Conservation (phyloP, 768 basidiomycete species). For the Pleurotus sapidus region DNA sequence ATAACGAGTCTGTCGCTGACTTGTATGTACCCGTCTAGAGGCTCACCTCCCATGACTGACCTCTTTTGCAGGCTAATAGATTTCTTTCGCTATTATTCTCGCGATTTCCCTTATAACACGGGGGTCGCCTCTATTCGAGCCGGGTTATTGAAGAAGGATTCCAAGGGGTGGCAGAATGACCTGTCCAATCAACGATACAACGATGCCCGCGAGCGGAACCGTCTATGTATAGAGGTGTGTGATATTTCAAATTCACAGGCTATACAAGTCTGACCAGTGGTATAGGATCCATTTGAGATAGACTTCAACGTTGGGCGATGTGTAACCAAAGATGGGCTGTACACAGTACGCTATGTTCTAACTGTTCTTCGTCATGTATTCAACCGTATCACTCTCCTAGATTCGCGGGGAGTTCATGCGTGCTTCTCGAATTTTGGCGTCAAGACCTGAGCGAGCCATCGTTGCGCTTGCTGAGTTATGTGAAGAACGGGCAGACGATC, state of each 20-base stretch:
- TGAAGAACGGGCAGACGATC: conserved; percentile 79
- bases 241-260: neutral
- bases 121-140: conserved; percentile 90
- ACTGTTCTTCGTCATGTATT: conserved; percentile 2
- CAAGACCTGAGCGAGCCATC: conserved; percentile 78
- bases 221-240: conserved; percentile 91
- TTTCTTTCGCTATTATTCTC: conserved; percentile 95
- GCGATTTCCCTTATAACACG: conserved; percentile 89
- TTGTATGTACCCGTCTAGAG: conserved; percentile 51
- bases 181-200: conserved; percentile 55
- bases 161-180: conserved; percentile 94
- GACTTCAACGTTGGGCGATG: conserved; percentile 96
- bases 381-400: conserved; percentile 35
- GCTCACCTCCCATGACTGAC: conserved; percentile 10
- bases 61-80: conserved; percentile 73
- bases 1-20: conserved; percentile 90
- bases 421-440: conserved; percentile 79
- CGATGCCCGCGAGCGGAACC: conserved; percentile 83
- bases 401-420: conserved; percentile 99
- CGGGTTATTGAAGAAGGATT: conserved; percentile 85
- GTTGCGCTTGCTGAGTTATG: conserved; percentile 86
- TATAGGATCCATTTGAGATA: conserved; percentile 93
- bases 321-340: conserved; percentile 94
- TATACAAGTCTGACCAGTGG: neutral
- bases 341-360: conserved; percentile 58